Evolutionary conservation across 2,329 filamentous ascomycete species (phyloP).

Genomic region (Mariannaea sp.): DNA sequence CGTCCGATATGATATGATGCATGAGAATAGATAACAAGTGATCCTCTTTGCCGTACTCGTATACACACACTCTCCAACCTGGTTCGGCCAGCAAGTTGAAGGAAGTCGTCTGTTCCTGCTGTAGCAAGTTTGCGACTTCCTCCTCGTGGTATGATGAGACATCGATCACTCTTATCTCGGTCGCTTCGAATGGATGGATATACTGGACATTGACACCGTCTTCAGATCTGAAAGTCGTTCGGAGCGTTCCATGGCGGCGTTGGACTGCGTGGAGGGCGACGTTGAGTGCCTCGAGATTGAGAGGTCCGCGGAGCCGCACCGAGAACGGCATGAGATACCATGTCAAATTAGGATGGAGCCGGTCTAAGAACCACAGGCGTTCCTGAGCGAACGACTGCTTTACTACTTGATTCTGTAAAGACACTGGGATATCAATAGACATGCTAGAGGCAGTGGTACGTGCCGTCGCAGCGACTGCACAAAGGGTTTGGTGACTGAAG

Average conservation of each 20-base stretch:
- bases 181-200: conserved; percentile 4
- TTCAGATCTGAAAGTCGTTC: conserved; percentile 21
- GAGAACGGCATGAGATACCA: not conserved
- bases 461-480: not conserved
- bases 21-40: conserved; percentile 26
- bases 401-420: not conserved
- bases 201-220: conserved; percentile 9
- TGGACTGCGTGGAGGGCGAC: not conserved
- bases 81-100: conserved; percentile 19
- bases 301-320: not conserved
- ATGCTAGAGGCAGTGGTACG: not conserved
- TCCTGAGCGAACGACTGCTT: not conserved
- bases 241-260: conserved; percentile 5
- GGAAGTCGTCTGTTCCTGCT: conserved; percentile 12
- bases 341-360: not conserved
- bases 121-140: too few relatives aligned
- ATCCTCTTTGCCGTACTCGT: conserved; percentile 4
- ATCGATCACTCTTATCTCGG: conserved; percentile 5
- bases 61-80: conserved; percentile 24
- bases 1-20: conserved; percentile 35
- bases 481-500: conserved; percentile 7
- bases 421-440: not conserved
- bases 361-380: not conserved
- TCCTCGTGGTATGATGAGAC: too few relatives aligned
- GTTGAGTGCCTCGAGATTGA: not conserved